A percentile compares a stretch with the other conserved stretches of the same genome.
These are phyloP conservation scores for Zasmidium angulare DNA, from an alignment of 2,329 filamentous ascomycete genomes.

Conservation along the genomic window DNA sequence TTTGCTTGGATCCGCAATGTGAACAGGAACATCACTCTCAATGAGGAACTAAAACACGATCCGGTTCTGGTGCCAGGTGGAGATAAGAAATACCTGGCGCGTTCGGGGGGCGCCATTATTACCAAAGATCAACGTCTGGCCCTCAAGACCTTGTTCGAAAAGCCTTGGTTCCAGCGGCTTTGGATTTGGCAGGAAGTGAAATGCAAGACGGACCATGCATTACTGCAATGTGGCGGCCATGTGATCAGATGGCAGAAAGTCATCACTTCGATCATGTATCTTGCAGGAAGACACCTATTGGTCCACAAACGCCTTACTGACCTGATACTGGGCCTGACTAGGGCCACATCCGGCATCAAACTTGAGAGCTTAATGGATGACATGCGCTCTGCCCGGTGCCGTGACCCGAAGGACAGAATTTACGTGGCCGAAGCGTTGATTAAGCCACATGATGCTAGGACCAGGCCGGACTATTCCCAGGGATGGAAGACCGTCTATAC, in stretches of 20 bases:
- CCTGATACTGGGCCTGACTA: too few relatives aligned
- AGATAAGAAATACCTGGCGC: not conserved
- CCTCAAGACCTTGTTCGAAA: not conserved
- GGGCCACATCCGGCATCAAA: too few relatives aligned
- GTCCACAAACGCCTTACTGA: too few relatives aligned
- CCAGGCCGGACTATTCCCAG: not conserved
- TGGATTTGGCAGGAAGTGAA: not conserved
- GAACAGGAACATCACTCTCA: not conserved
- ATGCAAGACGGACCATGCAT: not conserved
- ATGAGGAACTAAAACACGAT: not conserved
- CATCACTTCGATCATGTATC: not conserved
- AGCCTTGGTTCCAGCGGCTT: not conserved
- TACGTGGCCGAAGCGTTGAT: not conserved
- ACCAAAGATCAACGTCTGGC: not conserved
- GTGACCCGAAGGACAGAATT: not conserved
- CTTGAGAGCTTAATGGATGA: not conserved
- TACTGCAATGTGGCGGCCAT: not conserved
- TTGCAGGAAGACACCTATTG: not conserved
- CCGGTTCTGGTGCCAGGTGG: not conserved
- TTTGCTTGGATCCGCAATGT: not conserved
- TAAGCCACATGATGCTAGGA: too few relatives aligned
- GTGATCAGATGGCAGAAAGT: not conserved
- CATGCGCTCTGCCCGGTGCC: not conserved
- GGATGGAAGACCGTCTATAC: not conserved
- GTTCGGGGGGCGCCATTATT: not conserved